Evolutionary conservation across 805 yeast genomes (phyloP).

Genomic region (Saturnispora gosingensis): DNA sequence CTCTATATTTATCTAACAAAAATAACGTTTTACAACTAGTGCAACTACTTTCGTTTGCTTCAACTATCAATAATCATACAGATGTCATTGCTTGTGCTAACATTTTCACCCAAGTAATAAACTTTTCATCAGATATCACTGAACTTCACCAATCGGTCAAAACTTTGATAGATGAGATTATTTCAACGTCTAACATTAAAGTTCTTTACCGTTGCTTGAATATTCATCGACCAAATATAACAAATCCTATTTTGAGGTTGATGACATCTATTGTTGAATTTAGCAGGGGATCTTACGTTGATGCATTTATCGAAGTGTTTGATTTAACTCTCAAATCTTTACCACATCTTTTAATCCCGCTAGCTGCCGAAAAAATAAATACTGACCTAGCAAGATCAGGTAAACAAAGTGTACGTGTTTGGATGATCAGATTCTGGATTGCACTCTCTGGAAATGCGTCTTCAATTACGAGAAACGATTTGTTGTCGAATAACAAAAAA

Average conservation of each 20-base stretch:
- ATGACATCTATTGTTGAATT: conserved; percentile 43
- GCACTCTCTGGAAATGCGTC: conserved; percentile 40
- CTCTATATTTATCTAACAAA: conserved; percentile 24
- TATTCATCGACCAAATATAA: conserved; percentile 44
- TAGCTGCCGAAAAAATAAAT: conserved; percentile 22
- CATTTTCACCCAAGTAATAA: conserved; percentile 31
- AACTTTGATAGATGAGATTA: conserved; percentile 41
- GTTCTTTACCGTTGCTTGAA: conserved; percentile 60
- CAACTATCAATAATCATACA: conserved; percentile 43
- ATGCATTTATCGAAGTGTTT: conserved; percentile 52
- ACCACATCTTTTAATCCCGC: conserved; percentile 51
- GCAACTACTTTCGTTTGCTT: conserved; percentile 34
- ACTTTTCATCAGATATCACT: conserved; percentile 14
- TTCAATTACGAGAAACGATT: conserved; percentile 52
- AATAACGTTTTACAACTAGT: conserved; percentile 28
- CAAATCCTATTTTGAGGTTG: conserved; percentile 54
- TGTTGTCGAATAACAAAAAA: conserved; percentile 46
- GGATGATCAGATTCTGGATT: conserved; percentile 56
- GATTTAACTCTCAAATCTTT: conserved; percentile 57
- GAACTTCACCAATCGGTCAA: conserved; percentile 22
- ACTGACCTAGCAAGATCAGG: conserved; percentile 34
- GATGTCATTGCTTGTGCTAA: conserved; percentile 38
- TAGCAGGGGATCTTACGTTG: conserved; percentile 41
- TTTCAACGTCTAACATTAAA: conserved; percentile 45
- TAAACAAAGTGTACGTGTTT: conserved; percentile 42